Percentiles rank a stretch among this genome's conserved stretches.
phyloP scores from a whole-genome alignment of 2,329 filamentous ascomycete species.

The Sclerotinia subarctica region DNA sequence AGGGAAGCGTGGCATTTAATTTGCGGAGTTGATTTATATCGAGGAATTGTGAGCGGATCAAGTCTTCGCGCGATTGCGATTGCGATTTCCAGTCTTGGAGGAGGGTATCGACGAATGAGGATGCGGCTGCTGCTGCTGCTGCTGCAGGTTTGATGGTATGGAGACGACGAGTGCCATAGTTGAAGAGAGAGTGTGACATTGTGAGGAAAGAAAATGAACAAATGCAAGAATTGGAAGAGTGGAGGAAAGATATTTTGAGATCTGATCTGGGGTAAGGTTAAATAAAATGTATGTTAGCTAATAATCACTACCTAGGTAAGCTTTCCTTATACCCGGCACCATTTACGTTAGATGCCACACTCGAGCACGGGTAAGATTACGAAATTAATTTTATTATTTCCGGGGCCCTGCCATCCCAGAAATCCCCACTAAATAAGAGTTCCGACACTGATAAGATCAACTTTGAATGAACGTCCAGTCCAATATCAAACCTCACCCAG shows the following conservation, averaged over 20 bases:
- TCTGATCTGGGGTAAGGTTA: neutral
- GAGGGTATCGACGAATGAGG: constrained; percentile 43
- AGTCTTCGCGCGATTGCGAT: constrained; percentile 38
- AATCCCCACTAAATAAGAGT: constrained; percentile 12
- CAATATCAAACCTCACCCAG: too few relatives aligned
- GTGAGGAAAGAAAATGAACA: neutral
- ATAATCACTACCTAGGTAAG: neutral
- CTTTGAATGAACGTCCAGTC: constrained; percentile 9
- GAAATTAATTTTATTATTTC: neutral
- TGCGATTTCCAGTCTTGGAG: constrained; percentile 32
- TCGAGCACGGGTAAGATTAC: neutral
- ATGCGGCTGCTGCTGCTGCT: constrained; percentile 24
- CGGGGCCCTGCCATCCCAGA: neutral
- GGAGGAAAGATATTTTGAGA: neutral
- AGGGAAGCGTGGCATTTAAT: constrained; percentile 53
- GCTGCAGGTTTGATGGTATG: constrained; percentile 30
- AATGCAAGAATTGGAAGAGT: neutral
- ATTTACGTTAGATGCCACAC: neutral
- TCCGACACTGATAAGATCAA: neutral
- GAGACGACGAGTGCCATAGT: constrained; percentile 23
- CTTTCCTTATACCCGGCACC: neutral
- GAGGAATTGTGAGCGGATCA: constrained; percentile 49
- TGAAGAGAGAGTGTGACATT: neutral
- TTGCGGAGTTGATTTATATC: constrained; percentile 63
- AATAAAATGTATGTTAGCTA: too few relatives aligned